Conservation (phyloP, 805 yeast genomes). For the Sugiyamaella floridensis region DNA sequence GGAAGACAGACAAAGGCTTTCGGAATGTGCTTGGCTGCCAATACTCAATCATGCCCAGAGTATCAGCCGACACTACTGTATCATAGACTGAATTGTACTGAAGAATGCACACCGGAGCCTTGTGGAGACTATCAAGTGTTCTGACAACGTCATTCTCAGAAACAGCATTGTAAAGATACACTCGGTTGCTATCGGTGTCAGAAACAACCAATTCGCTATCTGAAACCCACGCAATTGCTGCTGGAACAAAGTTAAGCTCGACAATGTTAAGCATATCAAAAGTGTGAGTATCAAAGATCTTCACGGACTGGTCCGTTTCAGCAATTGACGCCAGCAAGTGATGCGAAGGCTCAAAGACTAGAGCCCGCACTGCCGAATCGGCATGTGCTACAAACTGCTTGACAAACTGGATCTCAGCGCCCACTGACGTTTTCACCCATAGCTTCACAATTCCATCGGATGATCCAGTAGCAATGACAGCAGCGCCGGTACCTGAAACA, state of each 20-base stretch:
- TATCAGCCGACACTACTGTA: constrained; percentile 28
- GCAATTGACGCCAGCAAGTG: constrained; percentile 26
- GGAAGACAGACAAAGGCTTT: constrained; percentile 27
- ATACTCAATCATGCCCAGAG: constrained; percentile 33
- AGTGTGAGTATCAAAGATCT: constrained; percentile 32
- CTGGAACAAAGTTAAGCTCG: constrained; percentile 26
- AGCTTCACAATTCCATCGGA: constrained; percentile 33
- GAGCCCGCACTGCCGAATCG: constrained; percentile 15
- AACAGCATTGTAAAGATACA: constrained; percentile 23
- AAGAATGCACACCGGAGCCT: constrained; percentile 20
- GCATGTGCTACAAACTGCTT: constrained; percentile 27
- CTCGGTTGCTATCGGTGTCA: constrained; percentile 14
- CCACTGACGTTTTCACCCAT: constrained; percentile 25
- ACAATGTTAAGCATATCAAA: constrained; percentile 35
- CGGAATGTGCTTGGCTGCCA: constrained; percentile 26
- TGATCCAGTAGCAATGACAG: constrained; percentile 26
- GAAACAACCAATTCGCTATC: constrained; percentile 17
- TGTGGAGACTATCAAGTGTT: constrained; percentile 21
- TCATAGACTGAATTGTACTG: constrained; percentile 22
- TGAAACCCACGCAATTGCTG: constrained; percentile 22
- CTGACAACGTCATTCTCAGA: constrained; percentile 15
- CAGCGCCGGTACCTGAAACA: constrained; percentile 1
- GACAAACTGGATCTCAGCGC: constrained; percentile 29
- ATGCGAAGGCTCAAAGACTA: constrained; percentile 21
- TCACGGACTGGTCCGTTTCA: constrained; percentile 15